Evolutionary conservation across 2,329 filamentous ascomycete species (phyloP), one percentile per base, ranked within the genome.

Genomic region (Mariannaea sp.): DNA sequence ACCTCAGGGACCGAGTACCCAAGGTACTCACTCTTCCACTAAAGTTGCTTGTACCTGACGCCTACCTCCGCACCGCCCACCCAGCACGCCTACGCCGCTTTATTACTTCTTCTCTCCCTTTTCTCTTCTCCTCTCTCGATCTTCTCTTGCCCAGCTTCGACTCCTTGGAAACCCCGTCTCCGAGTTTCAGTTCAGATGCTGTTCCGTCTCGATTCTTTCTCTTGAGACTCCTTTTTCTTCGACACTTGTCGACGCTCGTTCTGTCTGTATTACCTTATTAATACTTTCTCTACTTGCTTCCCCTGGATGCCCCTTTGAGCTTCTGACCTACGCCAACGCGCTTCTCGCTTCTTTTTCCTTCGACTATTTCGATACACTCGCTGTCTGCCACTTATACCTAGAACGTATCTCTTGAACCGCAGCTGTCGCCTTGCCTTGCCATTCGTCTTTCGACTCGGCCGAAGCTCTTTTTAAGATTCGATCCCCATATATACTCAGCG

Each of bases 231-330:
- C 46, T 58, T 53, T 57, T 66, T 57, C 55, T 64, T 64, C 56
- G 58, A 49, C 62, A 57, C 65, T 61, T 57, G 62, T 64, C 64
- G 64, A 69, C 69, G 53, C 62, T 70, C 68, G 59, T 70, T 71
- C 62, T 57, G 51, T 54, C 53, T 62, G 52, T 68, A 69, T 64
- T 61, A 57, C 60, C 59, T 65, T 65, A 61, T 56, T 66, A 65
- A 68, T 69, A 70, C 62, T 67, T 69, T 62, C 58, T 66, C 64
- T 59, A 55, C 58, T 66, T 58, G 52, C 56, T 57, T 49, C 49
- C 51, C 49, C 48, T 57, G 55, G 44, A 53, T 57, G 50, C 50
- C 33, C 39, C 39, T 53, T 44, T 53, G 43, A 60, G 58, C 48
- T 53, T 53, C 56, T 45, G 52, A 60, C 38, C 44, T 39, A 55